Evolutionary conservation across 2,329 filamentous ascomycete species (phyloP).

Genomic region (Fusarium verticillioides): DNA sequence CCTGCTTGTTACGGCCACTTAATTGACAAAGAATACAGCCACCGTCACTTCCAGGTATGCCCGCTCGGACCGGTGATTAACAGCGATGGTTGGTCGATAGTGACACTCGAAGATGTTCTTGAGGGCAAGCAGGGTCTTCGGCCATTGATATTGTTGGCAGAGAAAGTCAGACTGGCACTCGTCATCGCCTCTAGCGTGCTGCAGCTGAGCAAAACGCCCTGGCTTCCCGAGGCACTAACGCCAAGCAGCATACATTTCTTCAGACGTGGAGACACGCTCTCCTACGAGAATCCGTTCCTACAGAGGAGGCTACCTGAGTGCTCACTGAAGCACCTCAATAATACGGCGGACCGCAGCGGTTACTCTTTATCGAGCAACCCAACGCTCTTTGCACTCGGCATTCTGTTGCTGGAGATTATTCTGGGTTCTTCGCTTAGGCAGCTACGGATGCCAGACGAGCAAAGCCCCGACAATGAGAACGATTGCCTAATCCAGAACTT

Average conservation of each 20-base stretch:
- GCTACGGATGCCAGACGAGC: background rate
- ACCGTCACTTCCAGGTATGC: background rate
- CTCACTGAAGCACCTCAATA: rapidly evolving
- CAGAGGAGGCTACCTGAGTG: background rate
- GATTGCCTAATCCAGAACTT: background rate
- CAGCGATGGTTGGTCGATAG: background rate
- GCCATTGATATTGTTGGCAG: background rate
- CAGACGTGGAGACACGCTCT: background rate
- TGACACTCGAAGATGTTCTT: background rate
- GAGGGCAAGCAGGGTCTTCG: background rate
- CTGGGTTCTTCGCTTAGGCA: background rate
- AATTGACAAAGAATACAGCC: background rate
- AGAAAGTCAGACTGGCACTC: background rate
- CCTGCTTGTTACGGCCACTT: background rate
- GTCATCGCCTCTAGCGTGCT: background rate
- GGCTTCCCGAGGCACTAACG: background rate
- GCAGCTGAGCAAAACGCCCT: background rate
- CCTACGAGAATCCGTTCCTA: background rate
- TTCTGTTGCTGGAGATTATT: background rate
- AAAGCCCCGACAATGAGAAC: rapidly evolving
- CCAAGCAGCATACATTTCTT: background rate
- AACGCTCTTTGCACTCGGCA: background rate
- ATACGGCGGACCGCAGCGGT: rapidly evolving
- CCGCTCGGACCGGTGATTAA: rapidly evolving
- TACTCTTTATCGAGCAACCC: background rate